Evolutionary conservation across 129 eudicot genomes (phyloP).

Genomic region (Cynara cardunculus): DNA sequence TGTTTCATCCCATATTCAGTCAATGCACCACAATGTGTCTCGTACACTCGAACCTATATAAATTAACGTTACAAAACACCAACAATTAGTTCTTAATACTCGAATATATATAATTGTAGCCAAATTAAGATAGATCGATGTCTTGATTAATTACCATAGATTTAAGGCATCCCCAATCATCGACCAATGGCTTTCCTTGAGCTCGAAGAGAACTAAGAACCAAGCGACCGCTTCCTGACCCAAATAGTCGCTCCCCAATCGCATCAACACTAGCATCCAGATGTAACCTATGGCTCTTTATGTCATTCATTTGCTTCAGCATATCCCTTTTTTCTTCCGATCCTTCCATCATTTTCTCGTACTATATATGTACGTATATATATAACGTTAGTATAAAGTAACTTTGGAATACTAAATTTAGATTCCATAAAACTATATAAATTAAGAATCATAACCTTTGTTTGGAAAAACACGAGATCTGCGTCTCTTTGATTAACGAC

Average conservation of each 20-base stretch:
- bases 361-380: slow-evolving; percentile 32
- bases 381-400: background rate
- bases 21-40: slow-evolving; percentile 64
- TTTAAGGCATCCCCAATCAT: slow-evolving; percentile 94
- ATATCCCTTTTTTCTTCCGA: slow-evolving; percentile 42
- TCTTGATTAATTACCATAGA: slow-evolving; percentile 49
- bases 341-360: slow-evolving; percentile 36
- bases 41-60: slow-evolving; percentile 56
- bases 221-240: slow-evolving; percentile 35
- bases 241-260: slow-evolving; percentile 55
- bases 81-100: background rate
- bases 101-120: background rate
- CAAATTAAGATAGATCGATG: background rate
- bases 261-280: slow-evolving; percentile 62
- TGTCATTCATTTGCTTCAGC: slow-evolving; percentile 42
- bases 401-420: background rate
- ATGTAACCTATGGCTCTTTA: slow-evolving; percentile 51
- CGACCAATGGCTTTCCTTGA: slow-evolving; percentile 37
- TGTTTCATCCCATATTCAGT: slow-evolving; percentile 88
- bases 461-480: slow-evolving; percentile 32
- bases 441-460: slow-evolving; percentile 13
- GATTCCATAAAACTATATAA: background rate
- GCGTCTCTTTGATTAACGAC: slow-evolving; percentile 81
- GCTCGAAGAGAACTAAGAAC: slow-evolving; percentile 28
- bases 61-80: background rate